Evolutionary conservation across 805 yeast species (phyloP), one percentile per base, ranked within the genome.

Genomic region (Saccharomyces mikatae): DNA sequence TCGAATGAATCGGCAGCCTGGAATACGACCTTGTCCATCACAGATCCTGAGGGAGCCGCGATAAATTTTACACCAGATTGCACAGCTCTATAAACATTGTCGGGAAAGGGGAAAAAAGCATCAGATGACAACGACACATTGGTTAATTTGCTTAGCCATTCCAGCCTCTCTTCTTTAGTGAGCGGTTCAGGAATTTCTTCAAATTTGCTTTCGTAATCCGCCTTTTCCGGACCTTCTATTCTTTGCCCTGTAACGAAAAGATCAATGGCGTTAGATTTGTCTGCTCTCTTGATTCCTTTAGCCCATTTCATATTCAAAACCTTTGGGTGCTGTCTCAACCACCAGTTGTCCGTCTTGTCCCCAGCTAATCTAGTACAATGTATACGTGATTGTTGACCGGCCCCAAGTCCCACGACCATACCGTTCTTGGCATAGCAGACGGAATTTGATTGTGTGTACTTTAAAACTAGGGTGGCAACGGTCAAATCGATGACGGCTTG

Each of bases 21-120:
- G 60, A 92, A 83, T 48, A 94, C 99, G 54, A 91, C 96, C 77
- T 87, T 85, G 76, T 94, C 99, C 89, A 89, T 92, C 59, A 94
- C 97, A 22, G 97, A 89, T 55, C 99, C 99, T 51, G 95, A 82
- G 56, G 99, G 96, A 52, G 99, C 99, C 66, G 96, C 95, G 70
- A 94, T 80, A 76, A 78, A 94, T 74, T 89, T 89, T 64, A 91
- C 99, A 72, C 99, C 99, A 21, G 96, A 86, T 79, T 88, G 84
- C 52, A 84, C 97, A 60, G 98, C 98, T 74, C 99, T 84, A 83
- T 92, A 90, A 63, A 94, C 96, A 70, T 94, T 94, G 74, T 94
- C 99, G 62, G 98, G 94, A 94, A 94, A 94, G 75, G 99, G 99
- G 96, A 94, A 94, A 83, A 94, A 94, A 29, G 99, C 99, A 71